A percentile compares a stretch with the other conserved stretches of the same genome.
Evolutionary conservation across 1,284 basidiomycete genomes (phyloP).

Genomic region (Rhodofomes roseus): DNA sequence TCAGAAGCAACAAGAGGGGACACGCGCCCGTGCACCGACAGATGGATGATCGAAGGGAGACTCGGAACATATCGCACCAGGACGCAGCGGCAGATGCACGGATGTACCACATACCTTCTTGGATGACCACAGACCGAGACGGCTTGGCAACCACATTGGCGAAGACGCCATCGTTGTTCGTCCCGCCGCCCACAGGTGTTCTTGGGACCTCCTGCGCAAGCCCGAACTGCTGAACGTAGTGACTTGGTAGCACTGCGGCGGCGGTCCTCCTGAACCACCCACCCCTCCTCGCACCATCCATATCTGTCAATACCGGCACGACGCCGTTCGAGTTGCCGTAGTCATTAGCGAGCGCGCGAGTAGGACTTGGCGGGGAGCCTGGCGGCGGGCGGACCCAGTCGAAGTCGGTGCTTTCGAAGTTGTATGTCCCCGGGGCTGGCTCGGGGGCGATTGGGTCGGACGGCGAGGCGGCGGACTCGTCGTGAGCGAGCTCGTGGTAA

Average conservation of each 20-base stretch:
- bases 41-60: neutral
- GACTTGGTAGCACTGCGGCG: constrained; percentile 51
- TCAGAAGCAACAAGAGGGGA: too few species aligned
- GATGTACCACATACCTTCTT: constrained; percentile 48
- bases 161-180: constrained; percentile 91
- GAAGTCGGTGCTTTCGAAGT: constrained; percentile 77
- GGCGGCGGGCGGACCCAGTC: constrained; percentile 80
- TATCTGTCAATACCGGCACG: constrained; percentile 50
- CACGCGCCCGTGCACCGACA: neutral
- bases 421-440: constrained; percentile 53
- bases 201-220: constrained; percentile 44
- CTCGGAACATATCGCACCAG: neutral
- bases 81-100: neutral
- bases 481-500: constrained; percentile 42
- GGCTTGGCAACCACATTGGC: constrained; percentile 96
- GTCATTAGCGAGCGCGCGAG: constrained; percentile 62
- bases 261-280: constrained; percentile 60
- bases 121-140: constrained; percentile 50
- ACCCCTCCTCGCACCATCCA: constrained; percentile 30
- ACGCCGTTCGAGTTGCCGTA: constrained; percentile 82
- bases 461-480: constrained; percentile 37
- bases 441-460: constrained; percentile 22
- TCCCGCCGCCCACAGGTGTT: constrained; percentile 68
- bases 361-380: constrained; percentile 77
- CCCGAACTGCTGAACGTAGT: constrained; percentile 44